Evolutionary conservation across 2,329 filamentous ascomycete genomes (phyloP).

Genomic region (Aspergillus jensenii): DNA sequence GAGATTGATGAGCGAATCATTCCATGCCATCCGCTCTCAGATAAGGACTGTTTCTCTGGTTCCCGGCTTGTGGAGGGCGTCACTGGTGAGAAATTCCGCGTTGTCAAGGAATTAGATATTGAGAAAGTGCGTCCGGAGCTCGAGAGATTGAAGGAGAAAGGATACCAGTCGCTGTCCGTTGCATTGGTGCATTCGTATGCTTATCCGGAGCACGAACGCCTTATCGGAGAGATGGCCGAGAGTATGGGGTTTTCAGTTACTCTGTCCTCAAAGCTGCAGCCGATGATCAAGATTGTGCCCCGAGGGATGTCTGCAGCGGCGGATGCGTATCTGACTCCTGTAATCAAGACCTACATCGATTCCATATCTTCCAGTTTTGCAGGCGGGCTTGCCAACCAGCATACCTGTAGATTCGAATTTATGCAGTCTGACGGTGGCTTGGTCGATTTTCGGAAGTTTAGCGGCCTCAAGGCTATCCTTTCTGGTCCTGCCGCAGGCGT

Average conservation of each 20-base stretch:
- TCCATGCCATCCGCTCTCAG: slow-evolving; percentile 59
- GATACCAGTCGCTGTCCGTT: slow-evolving; percentile 77
- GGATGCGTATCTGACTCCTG: slow-evolving; percentile 76
- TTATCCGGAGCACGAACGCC: slow-evolving; percentile 78
- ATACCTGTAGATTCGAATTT: slow-evolving; percentile 80
- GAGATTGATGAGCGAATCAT: slow-evolving; percentile 89
- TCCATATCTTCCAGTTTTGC: slow-evolving; percentile 65
- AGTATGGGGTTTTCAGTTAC: slow-evolving; percentile 81
- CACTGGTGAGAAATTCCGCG: slow-evolving; percentile 65
- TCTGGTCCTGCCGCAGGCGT: slow-evolving; percentile 93
- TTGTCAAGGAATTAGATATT: slow-evolving; percentile 60
- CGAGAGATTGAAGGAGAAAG: slow-evolving; percentile 65
- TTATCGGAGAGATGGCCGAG: slow-evolving; percentile 73
- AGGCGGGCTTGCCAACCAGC: slow-evolving; percentile 72
- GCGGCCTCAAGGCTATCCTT: slow-evolving; percentile 80
- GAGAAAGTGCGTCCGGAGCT: slow-evolving; percentile 59
- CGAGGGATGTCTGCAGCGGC: slow-evolving; percentile 74
- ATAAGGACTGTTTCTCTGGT: slow-evolving; percentile 71
- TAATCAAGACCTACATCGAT: slow-evolving; percentile 72
- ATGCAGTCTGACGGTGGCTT: slow-evolving; percentile 87
- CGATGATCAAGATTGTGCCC: slow-evolving; percentile 81
- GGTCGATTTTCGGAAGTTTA: slow-evolving; percentile 64
- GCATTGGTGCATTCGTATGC: slow-evolving; percentile 90
- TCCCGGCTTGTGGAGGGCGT: slow-evolving; percentile 60
- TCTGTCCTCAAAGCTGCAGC: slow-evolving; percentile 76